phyloP scores from a whole-genome alignment of 768 basidiomycete species.

The Naganishia friedmannii region DNA sequence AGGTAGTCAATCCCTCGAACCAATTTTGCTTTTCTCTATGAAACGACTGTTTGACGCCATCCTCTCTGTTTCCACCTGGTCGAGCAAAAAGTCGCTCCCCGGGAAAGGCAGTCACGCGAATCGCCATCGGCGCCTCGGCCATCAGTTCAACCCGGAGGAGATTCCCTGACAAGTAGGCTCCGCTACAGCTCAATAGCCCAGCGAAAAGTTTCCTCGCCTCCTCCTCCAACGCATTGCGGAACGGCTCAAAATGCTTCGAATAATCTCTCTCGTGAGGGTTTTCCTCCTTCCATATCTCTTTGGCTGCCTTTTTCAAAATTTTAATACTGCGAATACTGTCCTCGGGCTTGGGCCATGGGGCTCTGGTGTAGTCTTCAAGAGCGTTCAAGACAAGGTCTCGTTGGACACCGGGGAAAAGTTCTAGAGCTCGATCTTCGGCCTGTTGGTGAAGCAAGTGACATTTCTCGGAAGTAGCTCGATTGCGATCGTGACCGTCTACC shows the following conservation, averaged over 20 bases:
- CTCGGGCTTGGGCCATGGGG: not conserved
- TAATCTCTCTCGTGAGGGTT: not conserved
- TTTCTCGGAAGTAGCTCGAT: not conserved
- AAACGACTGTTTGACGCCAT: not conserved
- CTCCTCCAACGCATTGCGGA: not conserved
- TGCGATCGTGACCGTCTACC: not conserved
- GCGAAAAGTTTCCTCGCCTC: slow-evolving; percentile 7
- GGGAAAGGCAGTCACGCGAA: slow-evolving; percentile 14
- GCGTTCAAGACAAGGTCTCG: not conserved
- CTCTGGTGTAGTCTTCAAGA: not conserved
- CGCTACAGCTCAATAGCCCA: not conserved
- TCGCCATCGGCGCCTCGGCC: not conserved
- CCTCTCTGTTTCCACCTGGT: not conserved
- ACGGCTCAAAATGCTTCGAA: not conserved
- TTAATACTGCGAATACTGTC: not conserved
- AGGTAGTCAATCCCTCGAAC: not conserved
- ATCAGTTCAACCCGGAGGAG: slow-evolving; percentile 6
- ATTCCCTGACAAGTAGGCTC: slow-evolving; percentile 14
- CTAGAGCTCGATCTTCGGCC: not conserved
- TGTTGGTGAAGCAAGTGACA: not conserved
- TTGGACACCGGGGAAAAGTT: not conserved
- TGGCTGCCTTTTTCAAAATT: not conserved
- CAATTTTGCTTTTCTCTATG: not conserved
- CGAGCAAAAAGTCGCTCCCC: not conserved
- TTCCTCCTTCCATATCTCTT: not conserved